phyloP scores from a whole-genome alignment of 768 basidiomycete genomes.

The Termitomyces titanicus region DNA sequence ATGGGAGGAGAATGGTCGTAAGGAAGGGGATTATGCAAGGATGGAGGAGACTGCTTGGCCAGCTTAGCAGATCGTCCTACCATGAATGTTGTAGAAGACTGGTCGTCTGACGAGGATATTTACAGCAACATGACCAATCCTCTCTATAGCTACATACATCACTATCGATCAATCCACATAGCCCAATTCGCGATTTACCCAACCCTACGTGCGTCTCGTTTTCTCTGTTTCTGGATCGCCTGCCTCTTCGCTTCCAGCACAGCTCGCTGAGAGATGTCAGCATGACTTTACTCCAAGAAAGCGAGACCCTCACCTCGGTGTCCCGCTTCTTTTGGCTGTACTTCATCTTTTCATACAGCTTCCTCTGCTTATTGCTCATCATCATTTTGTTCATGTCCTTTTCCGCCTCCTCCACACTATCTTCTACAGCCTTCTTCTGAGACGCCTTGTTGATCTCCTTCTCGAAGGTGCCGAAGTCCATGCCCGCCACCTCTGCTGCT shows the following conservation, averaged over 20 bases:
- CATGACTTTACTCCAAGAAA: neutral
- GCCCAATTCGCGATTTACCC: slow-evolving; percentile 1
- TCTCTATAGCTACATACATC: neutral
- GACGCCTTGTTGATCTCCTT: slow-evolving; percentile 63
- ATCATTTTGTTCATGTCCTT: slow-evolving; percentile 96
- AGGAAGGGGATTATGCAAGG: slow-evolving; percentile 23
- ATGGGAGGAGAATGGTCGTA: slow-evolving; percentile 33
- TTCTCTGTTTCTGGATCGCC: slow-evolving; percentile 51
- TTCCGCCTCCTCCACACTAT: slow-evolving; percentile 45
- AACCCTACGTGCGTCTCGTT: slow-evolving; percentile 21
- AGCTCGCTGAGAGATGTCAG: slow-evolving; percentile 44
- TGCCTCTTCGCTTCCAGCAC: slow-evolving; percentile 57
- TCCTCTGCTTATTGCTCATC: slow-evolving; percentile 93
- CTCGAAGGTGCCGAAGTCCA: slow-evolving; percentile 78
- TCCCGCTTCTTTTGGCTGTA: slow-evolving; percentile 74
- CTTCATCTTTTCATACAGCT: slow-evolving; percentile 93
- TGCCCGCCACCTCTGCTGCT: slow-evolving; percentile 84
- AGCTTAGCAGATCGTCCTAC: slow-evolving; percentile 19
- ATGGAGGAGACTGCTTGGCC: slow-evolving; percentile 9
- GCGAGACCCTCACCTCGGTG: slow-evolving; percentile 60
- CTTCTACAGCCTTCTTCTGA: slow-evolving; percentile 27
- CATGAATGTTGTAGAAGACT: slow-evolving; percentile 17
- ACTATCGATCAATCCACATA: slow-evolving; percentile 1
- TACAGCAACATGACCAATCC: slow-evolving; percentile 4
- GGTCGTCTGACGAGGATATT: neutral